Conservation (phyloP, 768 basidiomycete species). For the Leccinum imitatum region DNA sequence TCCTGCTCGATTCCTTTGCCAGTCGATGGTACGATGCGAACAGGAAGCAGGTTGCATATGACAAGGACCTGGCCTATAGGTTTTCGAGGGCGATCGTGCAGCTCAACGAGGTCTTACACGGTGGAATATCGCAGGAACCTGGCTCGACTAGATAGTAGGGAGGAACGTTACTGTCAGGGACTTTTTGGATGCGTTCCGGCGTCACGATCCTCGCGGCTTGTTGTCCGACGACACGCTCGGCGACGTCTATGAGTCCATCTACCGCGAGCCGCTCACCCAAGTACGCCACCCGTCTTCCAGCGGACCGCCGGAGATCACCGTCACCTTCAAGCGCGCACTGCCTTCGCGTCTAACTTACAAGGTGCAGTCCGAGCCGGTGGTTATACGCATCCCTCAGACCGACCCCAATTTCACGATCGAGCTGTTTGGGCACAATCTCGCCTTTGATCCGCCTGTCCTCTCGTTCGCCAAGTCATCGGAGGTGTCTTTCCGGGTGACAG, state of each 20-base stretch:
- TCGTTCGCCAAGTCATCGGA: conserved; percentile 76
- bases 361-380: conserved; percentile 83
- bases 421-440: conserved; percentile 82
- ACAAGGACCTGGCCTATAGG: conserved; percentile 74
- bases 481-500: conserved; percentile 88
- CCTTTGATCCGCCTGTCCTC: conserved; percentile 84
- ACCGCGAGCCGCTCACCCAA: conserved; percentile 69
- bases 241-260: conserved; percentile 77
- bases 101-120: conserved; percentile 86
- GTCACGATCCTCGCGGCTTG: conserved; percentile 66
- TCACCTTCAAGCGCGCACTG: conserved; percentile 72
- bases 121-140: conserved; percentile 60
- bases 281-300: conserved; percentile 50
- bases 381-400: conserved; percentile 78
- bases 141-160: conserved; percentile 53
- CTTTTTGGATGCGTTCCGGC: conserved; percentile 82
- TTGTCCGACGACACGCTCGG: conserved; percentile 76
- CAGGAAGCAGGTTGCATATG: conserved; percentile 69
- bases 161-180: conserved; percentile 69
- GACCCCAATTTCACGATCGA: conserved; percentile 84
- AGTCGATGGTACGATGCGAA: conserved; percentile 92
- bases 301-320: conserved; percentile 47
- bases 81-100: conserved; percentile 82
- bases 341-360: conserved; percentile 84
- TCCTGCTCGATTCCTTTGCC: conserved; percentile 81